Percentiles rank a stretch among this genome's conserved stretches.
Evolutionary conservation across 2,329 filamentous ascomycete genomes (phyloP).

Genomic region (Coleophoma eucalyptorum): DNA sequence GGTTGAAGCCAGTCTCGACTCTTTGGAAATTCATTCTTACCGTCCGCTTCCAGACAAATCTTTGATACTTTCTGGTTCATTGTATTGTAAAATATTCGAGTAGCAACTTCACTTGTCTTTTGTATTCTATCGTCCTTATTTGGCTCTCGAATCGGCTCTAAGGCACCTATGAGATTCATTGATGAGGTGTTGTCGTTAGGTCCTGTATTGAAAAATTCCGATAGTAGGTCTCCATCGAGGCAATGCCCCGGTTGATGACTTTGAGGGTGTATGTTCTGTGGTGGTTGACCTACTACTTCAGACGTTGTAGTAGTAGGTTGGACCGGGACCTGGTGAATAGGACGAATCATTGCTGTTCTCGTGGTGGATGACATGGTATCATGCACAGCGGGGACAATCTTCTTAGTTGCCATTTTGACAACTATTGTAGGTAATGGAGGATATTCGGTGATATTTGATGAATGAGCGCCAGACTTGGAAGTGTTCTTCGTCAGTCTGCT

Average conservation of each 20-base stretch:
- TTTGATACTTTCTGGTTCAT: constrained; percentile 20
- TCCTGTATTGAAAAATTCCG: not conserved
- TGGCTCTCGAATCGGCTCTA: not conserved
- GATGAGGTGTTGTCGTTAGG: not conserved
- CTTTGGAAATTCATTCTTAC: not conserved
- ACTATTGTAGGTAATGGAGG: too few relatives aligned
- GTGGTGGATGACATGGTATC: not conserved
- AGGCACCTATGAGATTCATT: too few relatives aligned
- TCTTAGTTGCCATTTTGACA: too few relatives aligned
- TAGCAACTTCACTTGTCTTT: constrained; percentile 8
- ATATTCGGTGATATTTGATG: too few relatives aligned
- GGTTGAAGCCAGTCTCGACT: not conserved
- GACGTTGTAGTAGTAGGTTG: not conserved
- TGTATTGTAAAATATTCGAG: constrained; percentile 16
- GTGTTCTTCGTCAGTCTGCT: too few relatives aligned
- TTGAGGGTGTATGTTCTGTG: not conserved
- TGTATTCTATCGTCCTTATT: constrained; percentile 3
- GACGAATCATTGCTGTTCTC: not conserved
- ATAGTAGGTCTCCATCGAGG: too few relatives aligned
- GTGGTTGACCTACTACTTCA: not conserved
- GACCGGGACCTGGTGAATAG: not conserved
- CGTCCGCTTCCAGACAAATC: not conserved
- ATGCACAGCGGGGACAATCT: not conserved
- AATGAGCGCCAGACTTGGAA: too few relatives aligned
- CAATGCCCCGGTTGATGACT: too few relatives aligned